These are phyloP conservation scores for Keithomyces neogunnii DNA, from an alignment of 2,329 filamentous ascomycete species.

Conservation along the genomic window DNA sequence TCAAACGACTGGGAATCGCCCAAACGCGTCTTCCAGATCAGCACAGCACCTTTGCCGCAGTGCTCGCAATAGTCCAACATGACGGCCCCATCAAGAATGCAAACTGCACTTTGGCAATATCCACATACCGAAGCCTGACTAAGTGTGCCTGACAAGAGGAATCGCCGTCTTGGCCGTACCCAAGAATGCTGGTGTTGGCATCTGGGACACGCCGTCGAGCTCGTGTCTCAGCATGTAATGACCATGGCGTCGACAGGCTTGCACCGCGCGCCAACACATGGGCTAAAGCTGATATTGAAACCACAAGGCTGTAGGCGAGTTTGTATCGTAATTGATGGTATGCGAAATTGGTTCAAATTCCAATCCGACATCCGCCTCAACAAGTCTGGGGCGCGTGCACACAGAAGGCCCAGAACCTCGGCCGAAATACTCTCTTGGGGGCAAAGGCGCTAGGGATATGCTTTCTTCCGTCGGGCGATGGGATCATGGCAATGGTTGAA, in stretches of 20 bases:
- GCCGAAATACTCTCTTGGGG: not conserved
- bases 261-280: not conserved
- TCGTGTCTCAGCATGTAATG: not conserved
- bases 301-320: not conserved
- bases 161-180: not conserved
- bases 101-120: not conserved
- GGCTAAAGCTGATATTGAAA: not conserved
- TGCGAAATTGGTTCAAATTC: not conserved
- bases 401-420: not conserved
- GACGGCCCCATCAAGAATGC: slow-evolving; percentile 1
- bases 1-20: not conserved
- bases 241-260: not conserved
- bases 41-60: not conserved
- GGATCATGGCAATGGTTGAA: no score
- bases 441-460: no score
- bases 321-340: not conserved
- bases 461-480: no score
- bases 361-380: not conserved
- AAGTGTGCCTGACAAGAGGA: not conserved
- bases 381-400: not conserved
- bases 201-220: not conserved
- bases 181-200: slow-evolving; percentile 3
- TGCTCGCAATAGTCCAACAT: not conserved
- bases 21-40: slow-evolving; percentile 4
- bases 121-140: not conserved